A percentile compares a stretch with the other conserved stretches of the same genome.
These are phyloP conservation scores for Colletotrichum sansevieriae DNA, from an alignment of 2,329 filamentous ascomycete species.

Conservation along the genomic window DNA sequence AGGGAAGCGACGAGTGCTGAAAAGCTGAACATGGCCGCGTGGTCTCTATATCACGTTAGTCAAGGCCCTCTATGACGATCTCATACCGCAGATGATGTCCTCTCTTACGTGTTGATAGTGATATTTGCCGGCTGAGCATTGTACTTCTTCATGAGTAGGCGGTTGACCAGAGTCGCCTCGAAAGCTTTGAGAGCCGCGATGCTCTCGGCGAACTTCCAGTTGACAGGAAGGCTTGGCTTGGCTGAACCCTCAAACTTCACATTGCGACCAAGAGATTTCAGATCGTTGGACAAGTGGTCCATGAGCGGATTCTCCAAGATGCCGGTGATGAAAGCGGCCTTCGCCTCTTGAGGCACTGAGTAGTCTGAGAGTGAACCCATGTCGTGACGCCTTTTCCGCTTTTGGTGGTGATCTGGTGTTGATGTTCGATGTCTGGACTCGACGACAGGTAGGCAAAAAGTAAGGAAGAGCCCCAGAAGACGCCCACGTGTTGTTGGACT, in stretches of 20 bases:
- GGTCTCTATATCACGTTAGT: slow-evolving; percentile 21
- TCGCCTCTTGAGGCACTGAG: slow-evolving; percentile 32
- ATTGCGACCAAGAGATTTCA: slow-evolving; percentile 26
- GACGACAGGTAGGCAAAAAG: background rate
- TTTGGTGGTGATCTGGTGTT: background rate
- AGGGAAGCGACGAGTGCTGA: slow-evolving; percentile 30
- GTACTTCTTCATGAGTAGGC: slow-evolving; percentile 61
- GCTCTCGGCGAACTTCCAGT: slow-evolving; percentile 69
- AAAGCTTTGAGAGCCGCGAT: slow-evolving; percentile 62
- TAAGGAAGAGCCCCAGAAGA: background rate
- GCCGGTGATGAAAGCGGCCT: slow-evolving; percentile 26
- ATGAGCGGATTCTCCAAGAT: slow-evolving; percentile 35
- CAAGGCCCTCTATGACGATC: background rate
- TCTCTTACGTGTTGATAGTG: slow-evolving; percentile 59
- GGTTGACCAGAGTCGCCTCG: slow-evolving; percentile 60
- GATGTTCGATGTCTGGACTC: no score
- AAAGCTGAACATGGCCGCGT: slow-evolving; percentile 38
- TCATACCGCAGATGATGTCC: background rate
- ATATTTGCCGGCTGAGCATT: slow-evolving; percentile 53
- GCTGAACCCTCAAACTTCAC: slow-evolving; percentile 58
- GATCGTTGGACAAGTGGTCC: slow-evolving; percentile 24
- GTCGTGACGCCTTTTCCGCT: background rate
- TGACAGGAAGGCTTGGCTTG: slow-evolving; percentile 63
- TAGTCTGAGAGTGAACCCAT: slow-evolving; percentile 36
- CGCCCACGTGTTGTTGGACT: no score